Conservation (phyloP, 352 stramenopile species). For the Phytophthora cryptogea region DNA sequence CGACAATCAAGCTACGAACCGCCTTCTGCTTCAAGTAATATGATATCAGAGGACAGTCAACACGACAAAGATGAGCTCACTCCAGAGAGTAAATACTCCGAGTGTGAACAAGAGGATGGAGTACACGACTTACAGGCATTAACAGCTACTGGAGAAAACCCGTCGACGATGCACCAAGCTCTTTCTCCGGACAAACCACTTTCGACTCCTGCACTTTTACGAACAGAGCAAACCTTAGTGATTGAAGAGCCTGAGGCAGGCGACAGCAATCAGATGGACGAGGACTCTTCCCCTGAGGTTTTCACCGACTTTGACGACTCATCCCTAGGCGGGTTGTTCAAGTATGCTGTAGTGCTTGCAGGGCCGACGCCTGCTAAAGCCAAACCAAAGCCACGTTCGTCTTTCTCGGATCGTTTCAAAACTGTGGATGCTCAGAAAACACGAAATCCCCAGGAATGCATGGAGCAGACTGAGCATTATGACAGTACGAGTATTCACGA, state of each 20-base stretch:
- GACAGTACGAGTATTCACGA: slow-evolving; percentile 14
- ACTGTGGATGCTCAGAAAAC: slow-evolving; percentile 47
- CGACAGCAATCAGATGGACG: slow-evolving; percentile 39
- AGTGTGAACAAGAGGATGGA: slow-evolving; percentile 9
- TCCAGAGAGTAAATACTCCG: slow-evolving; percentile 17
- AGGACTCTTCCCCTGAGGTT: slow-evolving; percentile 27
- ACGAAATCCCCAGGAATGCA: slow-evolving; percentile 46
- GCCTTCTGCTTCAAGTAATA: not conserved
- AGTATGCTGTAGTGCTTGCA: slow-evolving; percentile 70
- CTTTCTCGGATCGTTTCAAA: slow-evolving; percentile 45
- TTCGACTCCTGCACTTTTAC: not conserved
- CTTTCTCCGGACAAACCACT: not conserved
- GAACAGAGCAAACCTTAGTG: not conserved
- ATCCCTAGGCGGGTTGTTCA: slow-evolving; percentile 65
- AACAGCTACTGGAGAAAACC: not conserved
- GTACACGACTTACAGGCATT: not conserved
- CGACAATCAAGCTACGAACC: slow-evolving; percentile 1
- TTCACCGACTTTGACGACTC: slow-evolving; percentile 48
- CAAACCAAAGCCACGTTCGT: slow-evolving; percentile 35
- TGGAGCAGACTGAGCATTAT: slow-evolving; percentile 24
- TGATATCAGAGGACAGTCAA: slow-evolving; percentile 1
- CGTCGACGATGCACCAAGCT: not conserved
- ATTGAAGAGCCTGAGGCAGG: slow-evolving; percentile 16
- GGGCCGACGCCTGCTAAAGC: slow-evolving; percentile 43
- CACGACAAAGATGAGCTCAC: slow-evolving; percentile 11